Evolutionary conservation across 805 yeast genomes (phyloP).

Genomic region (Cyberlindnera americana): DNA sequence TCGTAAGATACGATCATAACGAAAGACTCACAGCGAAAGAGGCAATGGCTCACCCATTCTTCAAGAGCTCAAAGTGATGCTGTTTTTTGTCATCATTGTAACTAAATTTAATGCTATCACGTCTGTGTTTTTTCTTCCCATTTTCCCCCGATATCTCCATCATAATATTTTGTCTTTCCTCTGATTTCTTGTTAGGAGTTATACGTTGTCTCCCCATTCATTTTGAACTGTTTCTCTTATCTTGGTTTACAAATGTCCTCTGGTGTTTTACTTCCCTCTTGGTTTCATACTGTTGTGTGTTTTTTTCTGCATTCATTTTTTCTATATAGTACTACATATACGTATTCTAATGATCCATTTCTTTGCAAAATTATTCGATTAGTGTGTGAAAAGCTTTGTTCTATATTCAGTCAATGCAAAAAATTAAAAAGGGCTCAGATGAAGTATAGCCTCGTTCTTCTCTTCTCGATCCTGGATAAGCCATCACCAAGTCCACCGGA

Average conservation of each 20-base stretch:
- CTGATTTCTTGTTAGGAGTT: too few species aligned
- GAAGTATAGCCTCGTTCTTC: slow-evolving; percentile 27
- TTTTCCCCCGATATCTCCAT: not conserved
- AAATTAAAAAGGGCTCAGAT: slow-evolving; percentile 6
- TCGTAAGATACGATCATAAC: slow-evolving; percentile 84
- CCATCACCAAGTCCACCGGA: not conserved
- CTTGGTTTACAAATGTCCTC: too few species aligned
- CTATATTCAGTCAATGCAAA: not conserved
- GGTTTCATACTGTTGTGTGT: not conserved
- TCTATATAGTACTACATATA: too few species aligned
- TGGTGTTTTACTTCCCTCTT: too few species aligned
- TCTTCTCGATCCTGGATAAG: slow-evolving; percentile 21
- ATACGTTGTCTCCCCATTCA: too few species aligned
- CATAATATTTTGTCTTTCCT: not conserved
- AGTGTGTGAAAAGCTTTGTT: too few species aligned
- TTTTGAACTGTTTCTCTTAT: too few species aligned
- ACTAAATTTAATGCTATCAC: slow-evolving; percentile 1
- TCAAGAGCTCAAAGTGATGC: slow-evolving; percentile 24
- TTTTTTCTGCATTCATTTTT: too few species aligned
- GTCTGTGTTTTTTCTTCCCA: not conserved
- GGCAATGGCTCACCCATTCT: slow-evolving; percentile 69
- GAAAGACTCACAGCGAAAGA: slow-evolving; percentile 85
- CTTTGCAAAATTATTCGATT: too few species aligned
- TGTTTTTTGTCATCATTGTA: too few species aligned
- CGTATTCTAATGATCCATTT: not conserved